A percentile compares a stretch with the other conserved stretches of the same genome.
Conservation (phyloP, 306 rosid genomes). For the Lathyrus sativus region DNA sequence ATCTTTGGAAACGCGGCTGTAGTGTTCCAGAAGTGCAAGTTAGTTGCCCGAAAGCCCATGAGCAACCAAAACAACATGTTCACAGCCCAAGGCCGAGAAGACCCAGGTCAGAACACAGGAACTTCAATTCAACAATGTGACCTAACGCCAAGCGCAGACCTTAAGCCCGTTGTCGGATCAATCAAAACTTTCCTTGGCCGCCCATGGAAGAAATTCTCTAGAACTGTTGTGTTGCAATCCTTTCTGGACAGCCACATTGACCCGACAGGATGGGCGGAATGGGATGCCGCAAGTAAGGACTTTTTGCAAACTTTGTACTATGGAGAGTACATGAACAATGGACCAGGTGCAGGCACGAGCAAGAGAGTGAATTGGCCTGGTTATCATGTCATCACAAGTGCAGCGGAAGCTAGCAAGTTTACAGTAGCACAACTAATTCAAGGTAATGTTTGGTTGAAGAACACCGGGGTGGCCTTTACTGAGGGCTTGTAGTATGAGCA, state of each 20-base stretch:
- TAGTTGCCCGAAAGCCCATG: slow-evolving; percentile 62
- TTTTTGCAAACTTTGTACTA: slow-evolving; percentile 55
- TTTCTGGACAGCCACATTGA: slow-evolving; percentile 45
- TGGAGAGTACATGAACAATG: slow-evolving; percentile 66
- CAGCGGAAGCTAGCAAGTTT: slow-evolving; percentile 51
- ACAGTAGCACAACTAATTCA: slow-evolving; percentile 63
- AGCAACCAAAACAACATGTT: slow-evolving; percentile 63
- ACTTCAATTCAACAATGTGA: slow-evolving; percentile 63
- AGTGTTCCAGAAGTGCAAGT: slow-evolving; percentile 59
- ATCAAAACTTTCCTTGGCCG: slow-evolving; percentile 55
- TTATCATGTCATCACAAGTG: slow-evolving; percentile 47
- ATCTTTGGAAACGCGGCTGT: slow-evolving; percentile 74
- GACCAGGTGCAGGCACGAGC: slow-evolving; percentile 62
- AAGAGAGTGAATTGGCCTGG: slow-evolving; percentile 76
- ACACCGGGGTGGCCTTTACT: slow-evolving; percentile 52
- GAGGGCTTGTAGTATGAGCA: slow-evolving; percentile 43
- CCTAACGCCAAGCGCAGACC: slow-evolving; percentile 51
- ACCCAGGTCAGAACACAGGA: slow-evolving; percentile 63
- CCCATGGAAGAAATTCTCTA: slow-evolving; percentile 66
- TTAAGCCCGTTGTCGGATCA: slow-evolving; percentile 49
- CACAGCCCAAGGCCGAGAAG: slow-evolving; percentile 67
- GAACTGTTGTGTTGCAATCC: slow-evolving; percentile 75
- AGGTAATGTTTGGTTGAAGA: slow-evolving; percentile 65
- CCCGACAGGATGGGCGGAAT: slow-evolving; percentile 66
- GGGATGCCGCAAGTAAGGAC: slow-evolving; percentile 41